Conservation (phyloP, 1,284 basidiomycete genomes). For the Naganishia albida region DNA sequence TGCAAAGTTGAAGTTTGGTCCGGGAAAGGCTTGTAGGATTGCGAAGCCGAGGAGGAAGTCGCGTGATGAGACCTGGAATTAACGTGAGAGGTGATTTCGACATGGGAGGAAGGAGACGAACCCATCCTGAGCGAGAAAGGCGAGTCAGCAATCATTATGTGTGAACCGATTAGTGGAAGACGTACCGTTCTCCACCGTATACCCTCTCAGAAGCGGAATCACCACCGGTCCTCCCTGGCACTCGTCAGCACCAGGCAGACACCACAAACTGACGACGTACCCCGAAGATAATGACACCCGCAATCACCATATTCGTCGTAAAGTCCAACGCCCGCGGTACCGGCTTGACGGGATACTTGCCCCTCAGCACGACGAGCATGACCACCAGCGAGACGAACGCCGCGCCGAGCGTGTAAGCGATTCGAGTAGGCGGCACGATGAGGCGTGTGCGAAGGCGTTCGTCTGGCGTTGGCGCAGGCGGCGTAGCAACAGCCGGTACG, state of each 20-base stretch:
- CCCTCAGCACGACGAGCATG: constrained; percentile 42
- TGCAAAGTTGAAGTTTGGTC: constrained; percentile 65
- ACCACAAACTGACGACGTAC: not conserved
- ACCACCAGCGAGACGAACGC: constrained; percentile 49
- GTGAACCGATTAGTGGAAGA: not conserved
- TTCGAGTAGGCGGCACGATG: constrained; percentile 41
- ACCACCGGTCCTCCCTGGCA: constrained; percentile 66
- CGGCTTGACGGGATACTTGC: constrained; percentile 46
- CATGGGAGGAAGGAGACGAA: not conserved
- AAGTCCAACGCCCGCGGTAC: constrained; percentile 50
- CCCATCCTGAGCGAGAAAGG: constrained; percentile 1
- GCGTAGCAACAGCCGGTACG: not conserved
- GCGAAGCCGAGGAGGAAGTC: constrained; percentile 58
- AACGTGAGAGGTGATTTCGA: constrained; percentile 20
- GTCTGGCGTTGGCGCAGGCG: not conserved
- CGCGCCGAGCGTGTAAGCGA: constrained; percentile 43
- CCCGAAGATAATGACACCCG: constrained; percentile 62
- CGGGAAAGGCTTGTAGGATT: constrained; percentile 60
- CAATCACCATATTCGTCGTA: constrained; percentile 57
- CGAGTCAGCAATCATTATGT: not conserved
- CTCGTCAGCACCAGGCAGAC: constrained; percentile 56
- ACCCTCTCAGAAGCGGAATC: constrained; percentile 61
- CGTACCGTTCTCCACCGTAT: constrained; percentile 60
- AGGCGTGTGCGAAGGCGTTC: constrained; percentile 32
- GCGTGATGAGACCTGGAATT: constrained; percentile 35